Evolutionary conservation across 208 protist genomes (phyloP).

Genomic region (Phytomonas sp.): DNA sequence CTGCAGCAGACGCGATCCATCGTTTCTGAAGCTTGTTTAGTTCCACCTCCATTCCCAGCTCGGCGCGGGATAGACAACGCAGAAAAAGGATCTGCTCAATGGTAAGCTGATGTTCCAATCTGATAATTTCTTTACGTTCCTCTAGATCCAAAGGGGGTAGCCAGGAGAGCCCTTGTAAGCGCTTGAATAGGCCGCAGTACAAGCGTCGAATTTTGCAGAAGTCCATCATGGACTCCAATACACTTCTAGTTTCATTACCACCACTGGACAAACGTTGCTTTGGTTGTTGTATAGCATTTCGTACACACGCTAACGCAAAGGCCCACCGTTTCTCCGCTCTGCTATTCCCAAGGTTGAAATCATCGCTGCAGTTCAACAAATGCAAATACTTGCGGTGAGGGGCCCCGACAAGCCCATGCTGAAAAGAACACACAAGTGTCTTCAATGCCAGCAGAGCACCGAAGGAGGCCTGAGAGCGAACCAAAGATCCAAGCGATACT

Average conservation of each 20-base stretch:
- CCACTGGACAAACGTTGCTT: conserved; percentile 8
- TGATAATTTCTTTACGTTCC: conserved; percentile 27
- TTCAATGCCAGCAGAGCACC: conserved; percentile 32
- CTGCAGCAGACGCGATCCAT: conserved; percentile 23
- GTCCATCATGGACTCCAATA: conserved; percentile 34
- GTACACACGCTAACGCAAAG: conserved; percentile 27
- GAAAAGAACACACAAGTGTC: conserved; percentile 29
- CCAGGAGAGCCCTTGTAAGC: conserved; percentile 33
- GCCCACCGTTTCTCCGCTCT: conserved; percentile 25
- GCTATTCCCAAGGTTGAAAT: not conserved
- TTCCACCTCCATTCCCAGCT: conserved; percentile 42
- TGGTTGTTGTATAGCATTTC: conserved; percentile 19
- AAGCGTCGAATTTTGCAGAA: conserved; percentile 43
- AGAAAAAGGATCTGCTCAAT: conserved; percentile 72
- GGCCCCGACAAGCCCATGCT: conserved; percentile 37
- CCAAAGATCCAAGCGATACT: not conserved
- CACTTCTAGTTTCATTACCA: conserved; percentile 13
- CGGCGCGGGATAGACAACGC: conserved; percentile 56
- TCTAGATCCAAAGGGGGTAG: conserved; percentile 43
- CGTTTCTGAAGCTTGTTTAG: conserved; percentile 26
- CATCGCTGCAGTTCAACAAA: conserved; percentile 15
- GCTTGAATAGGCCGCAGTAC: conserved; percentile 69
- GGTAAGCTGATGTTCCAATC: conserved; percentile 46
- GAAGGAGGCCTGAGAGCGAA: conserved; percentile 28
- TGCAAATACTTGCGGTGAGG: conserved; percentile 53